A percentile compares a stretch with the other conserved stretches of the same genome.
These are phyloP conservation scores for Helotiales sp. DNA, from an alignment of 2,329 filamentous ascomycete genomes.

Conservation along the genomic window DNA sequence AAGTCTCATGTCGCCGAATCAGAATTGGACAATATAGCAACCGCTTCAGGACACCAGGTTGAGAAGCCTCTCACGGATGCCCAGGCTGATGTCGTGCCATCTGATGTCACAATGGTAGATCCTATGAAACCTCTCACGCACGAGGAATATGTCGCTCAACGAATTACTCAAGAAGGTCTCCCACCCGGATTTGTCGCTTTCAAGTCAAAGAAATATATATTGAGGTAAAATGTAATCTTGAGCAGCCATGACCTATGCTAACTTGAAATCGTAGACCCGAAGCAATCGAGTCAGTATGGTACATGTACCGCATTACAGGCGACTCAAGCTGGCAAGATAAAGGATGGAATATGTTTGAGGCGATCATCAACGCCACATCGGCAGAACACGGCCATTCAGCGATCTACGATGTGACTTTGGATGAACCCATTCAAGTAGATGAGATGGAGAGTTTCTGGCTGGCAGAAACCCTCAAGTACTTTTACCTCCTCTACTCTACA, in stretches of 20 bases:
- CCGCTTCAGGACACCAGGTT: conserved; percentile 25
- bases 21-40: conserved; percentile 28
- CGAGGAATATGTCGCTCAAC: conserved; percentile 56
- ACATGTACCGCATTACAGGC: conserved; percentile 89
- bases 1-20: conserved; percentile 30
- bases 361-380: conserved; percentile 68
- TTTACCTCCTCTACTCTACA: conserved; percentile 79
- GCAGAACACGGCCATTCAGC: conserved; percentile 73
- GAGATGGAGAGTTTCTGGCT: conserved; percentile 91
- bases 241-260: conserved; percentile 21
- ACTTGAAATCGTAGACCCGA: conserved; percentile 51
- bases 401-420: conserved; percentile 64
- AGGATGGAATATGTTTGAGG: conserved; percentile 84
- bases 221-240: conserved; percentile 55
- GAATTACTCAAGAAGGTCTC: conserved; percentile 51
- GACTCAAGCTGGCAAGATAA: conserved; percentile 76
- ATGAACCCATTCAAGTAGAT: conserved; percentile 54
- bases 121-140: conserved; percentile 50
- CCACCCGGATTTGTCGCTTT: conserved; percentile 58
- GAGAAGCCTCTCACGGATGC: conserved; percentile 5
- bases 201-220: conserved; percentile 58
- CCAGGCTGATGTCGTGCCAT: neutral
- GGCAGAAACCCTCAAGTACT: conserved; percentile 91
- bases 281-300: conserved; percentile 86
- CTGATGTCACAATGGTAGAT: conserved; percentile 23